Evolutionary conservation across 306 rosid species (phyloP).

Genomic region (Luffa aegyptiaca): DNA sequence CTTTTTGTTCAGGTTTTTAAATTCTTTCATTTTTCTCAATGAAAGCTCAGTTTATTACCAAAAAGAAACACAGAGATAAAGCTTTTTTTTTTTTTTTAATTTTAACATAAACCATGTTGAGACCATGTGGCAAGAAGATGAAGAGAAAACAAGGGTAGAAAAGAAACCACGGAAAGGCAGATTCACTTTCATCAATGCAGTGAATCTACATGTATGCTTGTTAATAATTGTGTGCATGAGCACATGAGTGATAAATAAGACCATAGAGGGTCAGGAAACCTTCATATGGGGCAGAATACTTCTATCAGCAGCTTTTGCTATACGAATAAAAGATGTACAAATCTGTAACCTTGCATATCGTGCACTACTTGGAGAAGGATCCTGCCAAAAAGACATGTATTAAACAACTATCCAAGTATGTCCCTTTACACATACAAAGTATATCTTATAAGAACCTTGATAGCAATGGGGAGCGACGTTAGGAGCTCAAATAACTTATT

Average conservation of each 20-base stretch:
- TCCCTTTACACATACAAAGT: not conserved
- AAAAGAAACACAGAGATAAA: not conserved
- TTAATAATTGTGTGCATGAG: not conserved
- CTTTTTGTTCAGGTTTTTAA: too few relatives aligned
- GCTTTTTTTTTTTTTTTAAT: not conserved
- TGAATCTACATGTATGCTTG: not conserved
- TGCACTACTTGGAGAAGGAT: slow-evolving; percentile 55
- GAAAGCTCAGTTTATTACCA: too few relatives aligned
- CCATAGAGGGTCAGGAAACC: slow-evolving; percentile 24
- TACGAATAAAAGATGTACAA: slow-evolving; percentile 90
- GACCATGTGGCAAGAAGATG: not conserved
- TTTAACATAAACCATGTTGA: not conserved
- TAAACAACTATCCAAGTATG: slow-evolving; percentile 10
- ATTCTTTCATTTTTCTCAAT: too few relatives aligned
- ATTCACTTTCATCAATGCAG: not conserved
- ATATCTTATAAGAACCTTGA: slow-evolving; percentile 37
- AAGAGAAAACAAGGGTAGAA: not conserved
- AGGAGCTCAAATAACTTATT: slow-evolving; percentile 86
- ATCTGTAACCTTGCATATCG: slow-evolving; percentile 90
- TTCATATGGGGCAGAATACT: slow-evolving; percentile 97
- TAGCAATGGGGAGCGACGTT: slow-evolving; percentile 61
- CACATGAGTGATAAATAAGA: not conserved
- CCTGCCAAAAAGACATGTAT: slow-evolving; percentile 38
- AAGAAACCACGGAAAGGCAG: not conserved
- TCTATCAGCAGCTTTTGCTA: slow-evolving; percentile 87